phyloP scores from a whole-genome alignment of 495 filamentous ascomycete genomes.

The Neurospora sp. region DNA sequence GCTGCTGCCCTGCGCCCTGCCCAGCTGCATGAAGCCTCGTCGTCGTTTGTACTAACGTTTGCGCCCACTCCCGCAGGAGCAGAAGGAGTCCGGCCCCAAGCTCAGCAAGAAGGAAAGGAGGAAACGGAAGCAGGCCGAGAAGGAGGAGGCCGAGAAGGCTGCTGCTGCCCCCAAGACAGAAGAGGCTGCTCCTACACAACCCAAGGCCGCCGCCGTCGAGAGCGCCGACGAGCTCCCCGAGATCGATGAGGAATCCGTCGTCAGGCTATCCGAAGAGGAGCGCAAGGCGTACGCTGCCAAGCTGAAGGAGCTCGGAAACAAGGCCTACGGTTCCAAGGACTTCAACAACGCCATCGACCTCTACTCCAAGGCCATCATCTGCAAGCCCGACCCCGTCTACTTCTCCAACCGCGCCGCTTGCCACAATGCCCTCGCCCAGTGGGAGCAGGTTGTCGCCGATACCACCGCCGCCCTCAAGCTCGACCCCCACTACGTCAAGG shows the following conservation, averaged over 20 bases:
- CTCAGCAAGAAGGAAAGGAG: conserved; percentile 46
- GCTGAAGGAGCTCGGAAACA: conserved; percentile 92
- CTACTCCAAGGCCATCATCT: conserved; percentile 90
- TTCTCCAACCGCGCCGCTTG: conserved; percentile 98
- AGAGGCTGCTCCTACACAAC: conserved; percentile 18
- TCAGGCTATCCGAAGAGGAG: conserved; percentile 56
- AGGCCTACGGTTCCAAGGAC: conserved; percentile 87
- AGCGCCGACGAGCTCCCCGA: conserved; percentile 71
- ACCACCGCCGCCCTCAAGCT: conserved; percentile 88
- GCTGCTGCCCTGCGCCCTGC: background rate
- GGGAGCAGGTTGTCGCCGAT: conserved; percentile 95
- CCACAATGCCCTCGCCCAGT: conserved; percentile 83
- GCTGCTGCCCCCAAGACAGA: conserved; percentile 8
- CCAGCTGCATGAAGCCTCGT: background rate
- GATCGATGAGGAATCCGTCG: conserved; percentile 70
- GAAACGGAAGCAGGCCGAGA: conserved; percentile 64
- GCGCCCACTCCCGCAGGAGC: conserved; percentile 7
- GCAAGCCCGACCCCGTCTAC: conserved; percentile 94
- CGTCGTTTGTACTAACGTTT: background rate
- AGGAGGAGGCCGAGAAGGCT: conserved; percentile 41
- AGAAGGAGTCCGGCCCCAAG: conserved; percentile 27
- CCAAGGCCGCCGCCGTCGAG: conserved; percentile 47
- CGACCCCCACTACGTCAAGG: conserved; percentile 94
- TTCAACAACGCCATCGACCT: conserved; percentile 86
- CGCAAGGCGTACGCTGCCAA: conserved; percentile 78